Conservation (phyloP, 2,329 filamentous ascomycete genomes). For the Colletotrichum sp. region DNA sequence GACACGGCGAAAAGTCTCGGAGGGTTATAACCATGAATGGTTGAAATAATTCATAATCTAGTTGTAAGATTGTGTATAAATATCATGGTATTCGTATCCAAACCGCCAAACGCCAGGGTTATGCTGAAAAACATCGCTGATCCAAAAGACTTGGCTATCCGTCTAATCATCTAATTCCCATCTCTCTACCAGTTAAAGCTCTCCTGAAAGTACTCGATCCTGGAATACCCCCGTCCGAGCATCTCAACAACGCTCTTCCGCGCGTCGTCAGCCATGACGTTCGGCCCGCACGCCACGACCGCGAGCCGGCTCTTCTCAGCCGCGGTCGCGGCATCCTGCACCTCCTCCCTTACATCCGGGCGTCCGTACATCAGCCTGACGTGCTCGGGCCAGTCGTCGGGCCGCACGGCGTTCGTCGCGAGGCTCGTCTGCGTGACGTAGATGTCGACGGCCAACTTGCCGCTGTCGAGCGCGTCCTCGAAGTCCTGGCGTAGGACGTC, state of each 20-base stretch:
- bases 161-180: neutral
- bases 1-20: neutral
- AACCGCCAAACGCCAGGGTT: neutral
- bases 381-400: constrained; percentile 16
- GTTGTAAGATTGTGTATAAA: neutral
- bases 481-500: constrained; percentile 40
- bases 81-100: neutral
- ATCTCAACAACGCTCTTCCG: constrained; percentile 37
- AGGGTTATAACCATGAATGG: neutral
- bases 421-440: constrained; percentile 34
- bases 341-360: constrained; percentile 36
- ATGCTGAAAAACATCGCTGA: neutral
- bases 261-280: constrained; percentile 48
- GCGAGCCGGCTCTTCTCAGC: constrained; percentile 34
- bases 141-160: neutral
- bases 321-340: constrained; percentile 29
- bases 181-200: constrained; percentile 43
- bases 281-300: constrained; percentile 50
- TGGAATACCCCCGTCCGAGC: constrained; percentile 27
- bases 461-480: constrained; percentile 27
- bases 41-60: neutral
- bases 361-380: constrained; percentile 30
- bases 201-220: constrained; percentile 48
- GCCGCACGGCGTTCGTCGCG: neutral
- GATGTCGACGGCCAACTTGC: constrained; percentile 38